These are phyloP conservation scores for Aspergillus fumigatus DNA, from an alignment of 2,329 filamentous ascomycete species.

Conservation along the genomic window DNA sequence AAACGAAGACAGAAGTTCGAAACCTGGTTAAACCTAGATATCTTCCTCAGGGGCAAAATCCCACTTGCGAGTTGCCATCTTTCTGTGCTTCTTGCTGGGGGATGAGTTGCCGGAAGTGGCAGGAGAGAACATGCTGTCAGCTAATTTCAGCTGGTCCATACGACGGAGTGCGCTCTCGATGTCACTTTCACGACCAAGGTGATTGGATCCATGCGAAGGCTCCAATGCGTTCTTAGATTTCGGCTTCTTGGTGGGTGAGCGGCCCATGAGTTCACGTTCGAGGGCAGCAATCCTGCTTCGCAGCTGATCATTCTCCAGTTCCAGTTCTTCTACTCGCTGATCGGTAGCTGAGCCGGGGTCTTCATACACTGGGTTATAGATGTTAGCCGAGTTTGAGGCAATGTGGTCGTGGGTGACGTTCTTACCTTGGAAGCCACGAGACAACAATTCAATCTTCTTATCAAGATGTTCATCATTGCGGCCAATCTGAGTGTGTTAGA, in stretches of 20 bases:
- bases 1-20: not conserved
- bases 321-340: slow-evolving; percentile 61
- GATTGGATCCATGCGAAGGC: slow-evolving; percentile 24
- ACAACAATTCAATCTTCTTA: slow-evolving; percentile 73
- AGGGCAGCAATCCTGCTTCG: slow-evolving; percentile 61
- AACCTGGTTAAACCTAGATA: slow-evolving; percentile 12
- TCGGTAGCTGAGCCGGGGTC: slow-evolving; percentile 48
- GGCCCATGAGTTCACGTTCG: slow-evolving; percentile 59
- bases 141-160: slow-evolving; percentile 37
- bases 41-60: slow-evolving; percentile 43
- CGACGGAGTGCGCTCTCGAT: slow-evolving; percentile 36
- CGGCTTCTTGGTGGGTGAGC: slow-evolving; percentile 59
- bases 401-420: not conserved
- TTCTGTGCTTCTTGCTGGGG: slow-evolving; percentile 38
- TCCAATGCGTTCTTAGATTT: slow-evolving; percentile 27
- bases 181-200: slow-evolving; percentile 35
- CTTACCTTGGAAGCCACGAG: slow-evolving; percentile 50
- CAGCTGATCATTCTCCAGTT: slow-evolving; percentile 67
- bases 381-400: slow-evolving; percentile 10
- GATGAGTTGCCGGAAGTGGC: slow-evolving; percentile 20
- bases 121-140: slow-evolving; percentile 30
- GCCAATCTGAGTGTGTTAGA: slow-evolving; percentile 47
- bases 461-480: slow-evolving; percentile 81
- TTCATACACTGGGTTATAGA: slow-evolving; percentile 37
- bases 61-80: slow-evolving; percentile 45